A percentile compares a stretch with the other conserved stretches of the same genome.
Conservation (phyloP, 2,329 filamentous ascomycete genomes). For the Penicillium sp. region DNA sequence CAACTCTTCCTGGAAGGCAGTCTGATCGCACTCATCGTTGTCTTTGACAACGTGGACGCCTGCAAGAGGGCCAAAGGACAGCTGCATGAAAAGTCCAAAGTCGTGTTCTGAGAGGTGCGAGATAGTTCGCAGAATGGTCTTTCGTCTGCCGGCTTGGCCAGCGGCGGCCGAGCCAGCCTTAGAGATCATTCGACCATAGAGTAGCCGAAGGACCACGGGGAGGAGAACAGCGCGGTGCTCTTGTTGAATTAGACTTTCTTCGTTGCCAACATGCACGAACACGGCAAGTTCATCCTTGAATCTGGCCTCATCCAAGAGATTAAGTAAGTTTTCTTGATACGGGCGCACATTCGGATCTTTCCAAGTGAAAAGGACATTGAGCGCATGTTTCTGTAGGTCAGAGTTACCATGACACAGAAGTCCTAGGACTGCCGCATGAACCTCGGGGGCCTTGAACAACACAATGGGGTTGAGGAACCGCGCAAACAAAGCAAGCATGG, state of each 20-base stretch:
- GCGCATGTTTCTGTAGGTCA: conserved; percentile 80
- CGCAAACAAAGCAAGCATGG: conserved; percentile 75
- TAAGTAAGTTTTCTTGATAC: conserved; percentile 83
- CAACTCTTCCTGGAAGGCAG: conserved; percentile 58
- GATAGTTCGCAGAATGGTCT: conserved; percentile 71
- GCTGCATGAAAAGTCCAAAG: conserved; percentile 76
- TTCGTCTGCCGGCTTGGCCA: conserved; percentile 74
- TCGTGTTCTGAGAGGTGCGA: conserved; percentile 73
- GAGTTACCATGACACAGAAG: conserved; percentile 84
- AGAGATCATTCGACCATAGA: conserved; percentile 87
- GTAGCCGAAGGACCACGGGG: conserved; percentile 78
- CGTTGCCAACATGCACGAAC: conserved; percentile 70
- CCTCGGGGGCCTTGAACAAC: conserved; percentile 73
- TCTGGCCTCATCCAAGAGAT: conserved; percentile 82
- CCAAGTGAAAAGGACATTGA: conserved; percentile 87
- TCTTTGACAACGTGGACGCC: conserved; percentile 60
- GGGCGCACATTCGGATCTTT: conserved; percentile 72
- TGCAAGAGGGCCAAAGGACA: conserved; percentile 72
- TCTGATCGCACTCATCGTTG: conserved; percentile 47
- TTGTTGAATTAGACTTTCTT: conserved; percentile 66
- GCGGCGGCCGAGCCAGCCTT: conserved; percentile 67
- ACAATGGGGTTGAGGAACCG: conserved; percentile 85
- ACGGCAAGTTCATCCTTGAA: conserved; percentile 94
- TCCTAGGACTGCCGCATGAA: conserved; percentile 71
- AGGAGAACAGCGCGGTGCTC: conserved; percentile 73